Evolutionary conservation across 768 basidiomycete species (phyloP), one percentile per base, ranked within the genome.

Genomic region (Rossbeevera mucosa): DNA sequence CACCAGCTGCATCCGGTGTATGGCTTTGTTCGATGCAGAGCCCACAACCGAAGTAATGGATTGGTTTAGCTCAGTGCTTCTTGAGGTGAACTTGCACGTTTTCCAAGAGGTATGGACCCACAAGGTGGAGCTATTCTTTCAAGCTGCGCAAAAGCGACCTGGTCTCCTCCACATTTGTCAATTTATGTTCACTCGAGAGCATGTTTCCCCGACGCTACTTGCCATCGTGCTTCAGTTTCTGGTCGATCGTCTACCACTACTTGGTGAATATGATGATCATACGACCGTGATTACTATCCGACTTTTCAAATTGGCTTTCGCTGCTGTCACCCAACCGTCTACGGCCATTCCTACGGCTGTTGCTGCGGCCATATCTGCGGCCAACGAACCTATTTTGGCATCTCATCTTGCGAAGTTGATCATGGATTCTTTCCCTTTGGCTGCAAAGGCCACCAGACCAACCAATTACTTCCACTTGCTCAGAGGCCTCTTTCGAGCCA

Each of bases 31-130:
- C 64, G 89, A 88, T 52, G 76, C 82, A 5, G 80, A 86, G 51
- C 78, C 79, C 47, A 81, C 78, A 50, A 80, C 85, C 47, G 94
- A 97, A 64, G 85, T 85, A 5, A 80, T 93, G 62, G 95, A 99
- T 52, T 85, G 86, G 78, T 73, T 88, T 47, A 81, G 81, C 5
- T 79, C 81, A 21, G 82, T 88, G 38, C 78, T 94, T 41, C 69
- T 83, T 31, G 89, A 94, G 66, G 80, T 94, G 60, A 89, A 96
- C 63, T 76, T 89, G 7, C 91, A 95, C 62, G 88, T 94, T 54
- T 94, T 96, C 67, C 89, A 95, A 68, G 93, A 96, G 71, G 90
- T 97, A 28, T 95, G 94, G 93, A 92, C 89, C 30, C 85, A 83
- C 65, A 88, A 92, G 66, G 88, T 98, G 72, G 86, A 84, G 24